Conservation (phyloP, 2,329 filamentous ascomycete species). For the Alternaria atra region DNA sequence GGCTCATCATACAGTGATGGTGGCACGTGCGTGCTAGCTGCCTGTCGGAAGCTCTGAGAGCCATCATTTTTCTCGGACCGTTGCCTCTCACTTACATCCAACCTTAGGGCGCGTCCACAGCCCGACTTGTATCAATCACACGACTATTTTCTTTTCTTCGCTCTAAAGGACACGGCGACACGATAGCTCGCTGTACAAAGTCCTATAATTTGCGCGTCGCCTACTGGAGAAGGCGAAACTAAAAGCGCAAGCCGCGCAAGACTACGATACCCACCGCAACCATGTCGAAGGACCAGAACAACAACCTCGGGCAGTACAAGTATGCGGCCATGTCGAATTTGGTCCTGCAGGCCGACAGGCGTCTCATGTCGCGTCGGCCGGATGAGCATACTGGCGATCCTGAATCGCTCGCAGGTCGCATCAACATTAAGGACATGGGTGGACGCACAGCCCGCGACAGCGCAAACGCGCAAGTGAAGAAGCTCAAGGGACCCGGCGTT, state of each 20-base stretch:
- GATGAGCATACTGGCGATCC: constrained; percentile 98
- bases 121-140: constrained; percentile 23
- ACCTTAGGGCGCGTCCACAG: constrained; percentile 37
- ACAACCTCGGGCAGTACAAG: constrained; percentile 94
- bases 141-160: constrained; percentile 14
- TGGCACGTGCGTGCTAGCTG: constrained; percentile 19
- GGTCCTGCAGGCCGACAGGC: constrained; percentile 99
- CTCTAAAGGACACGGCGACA: constrained; percentile 17
- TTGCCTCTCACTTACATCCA: constrained; percentile 28
- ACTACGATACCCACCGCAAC: constrained; percentile 27
- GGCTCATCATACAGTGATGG: not conserved
- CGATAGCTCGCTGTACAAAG: constrained; percentile 11
- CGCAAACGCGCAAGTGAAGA: constrained; percentile 80
- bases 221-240: constrained; percentile 16
- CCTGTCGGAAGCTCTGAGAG: constrained; percentile 18
- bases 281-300: constrained; percentile 49
- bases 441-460: constrained; percentile 80
- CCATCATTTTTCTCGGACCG: constrained; percentile 18
- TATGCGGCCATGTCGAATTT: constrained; percentile 99
- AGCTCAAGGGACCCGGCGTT: constrained; percentile 71
- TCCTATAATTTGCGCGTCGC: constrained; percentile 12
- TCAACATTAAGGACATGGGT: constrained; percentile 96
- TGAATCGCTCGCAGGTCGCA: constrained; percentile 92
- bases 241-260: constrained; percentile 34
- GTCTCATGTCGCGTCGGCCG: constrained; percentile 89